phyloP scores from a whole-genome alignment of 129 eudicot genomes.

The Pittosporum tobira region DNA sequence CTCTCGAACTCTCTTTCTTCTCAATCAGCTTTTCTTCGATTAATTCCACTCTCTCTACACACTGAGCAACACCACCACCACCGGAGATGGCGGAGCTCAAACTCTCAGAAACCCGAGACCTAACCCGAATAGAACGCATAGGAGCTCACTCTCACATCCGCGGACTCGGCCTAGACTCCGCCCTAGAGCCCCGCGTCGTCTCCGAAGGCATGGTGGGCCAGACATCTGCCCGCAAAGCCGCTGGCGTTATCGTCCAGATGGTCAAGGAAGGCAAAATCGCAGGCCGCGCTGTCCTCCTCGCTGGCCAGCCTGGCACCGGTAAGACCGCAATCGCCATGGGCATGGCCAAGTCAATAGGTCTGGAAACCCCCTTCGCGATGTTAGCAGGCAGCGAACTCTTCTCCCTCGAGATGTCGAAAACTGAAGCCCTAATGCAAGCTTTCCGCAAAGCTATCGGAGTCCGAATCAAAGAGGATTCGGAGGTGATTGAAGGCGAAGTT shows the following conservation, averaged over 20 bases:
- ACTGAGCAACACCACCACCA: not conserved
- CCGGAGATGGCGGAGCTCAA: conserved; percentile 73
- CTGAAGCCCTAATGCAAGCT: conserved; percentile 86
- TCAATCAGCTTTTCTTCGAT: not conserved
- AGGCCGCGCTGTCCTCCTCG: conserved; percentile 82
- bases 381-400: conserved; percentile 81
- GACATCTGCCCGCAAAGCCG: conserved; percentile 70
- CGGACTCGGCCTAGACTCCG: conserved; percentile 78
- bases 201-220: conserved; percentile 96
- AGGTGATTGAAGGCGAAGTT: conserved; percentile 79
- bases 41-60: not conserved
- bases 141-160: conserved; percentile 97
- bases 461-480: conserved; percentile 75
- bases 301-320: conserved; percentile 94
- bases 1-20: no score
- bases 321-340: conserved; percentile 98
- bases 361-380: conserved; percentile 83
- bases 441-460: conserved; percentile 77
- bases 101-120: conserved; percentile 71
- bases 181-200: conserved; percentile 57
- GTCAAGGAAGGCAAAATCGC: conserved; percentile 85
- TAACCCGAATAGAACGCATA: conserved; percentile 78
- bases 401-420: conserved; percentile 87
- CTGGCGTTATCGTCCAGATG: conserved; percentile 94
- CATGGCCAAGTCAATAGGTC: conserved; percentile 84